Percentiles rank a stretch among this genome's conserved stretches.
These are phyloP conservation scores for Sarocladium kiliense DNA, from an alignment of 2,329 filamentous ascomycete species.

Conservation along the genomic window DNA sequence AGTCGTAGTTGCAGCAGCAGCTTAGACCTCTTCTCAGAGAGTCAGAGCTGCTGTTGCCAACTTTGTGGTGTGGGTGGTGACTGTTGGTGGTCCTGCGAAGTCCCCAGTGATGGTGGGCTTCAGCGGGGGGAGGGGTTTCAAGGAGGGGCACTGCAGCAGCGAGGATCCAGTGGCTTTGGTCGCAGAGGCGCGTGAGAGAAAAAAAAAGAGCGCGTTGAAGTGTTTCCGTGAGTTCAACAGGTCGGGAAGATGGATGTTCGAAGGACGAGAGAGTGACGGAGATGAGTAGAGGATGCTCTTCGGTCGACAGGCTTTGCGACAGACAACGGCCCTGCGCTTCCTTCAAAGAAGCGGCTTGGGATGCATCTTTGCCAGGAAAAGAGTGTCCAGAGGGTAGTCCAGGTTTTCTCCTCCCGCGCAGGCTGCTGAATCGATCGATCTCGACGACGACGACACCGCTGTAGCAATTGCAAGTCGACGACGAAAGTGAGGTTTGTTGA, in stretches of 20 bases:
- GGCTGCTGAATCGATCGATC: background rate
- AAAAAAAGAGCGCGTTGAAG: slow-evolving; percentile 4
- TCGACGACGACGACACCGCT: background rate
- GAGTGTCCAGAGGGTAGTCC: background rate
- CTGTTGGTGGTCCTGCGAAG: background rate
- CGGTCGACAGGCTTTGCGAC: background rate
- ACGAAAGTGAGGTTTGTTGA: background rate
- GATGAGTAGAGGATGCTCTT: background rate
- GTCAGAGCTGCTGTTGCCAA: background rate
- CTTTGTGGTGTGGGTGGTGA: background rate
- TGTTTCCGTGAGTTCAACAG: background rate
- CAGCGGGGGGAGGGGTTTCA: background rate
- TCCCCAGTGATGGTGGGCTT: background rate
- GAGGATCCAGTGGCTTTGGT: background rate
- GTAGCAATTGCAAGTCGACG: background rate
- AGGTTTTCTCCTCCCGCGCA: background rate
- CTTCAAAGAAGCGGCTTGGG: slow-evolving; percentile 2
- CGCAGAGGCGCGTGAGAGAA: background rate
- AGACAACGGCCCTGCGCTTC: slow-evolving; percentile 4
- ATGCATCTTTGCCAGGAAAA: slow-evolving; percentile 1
- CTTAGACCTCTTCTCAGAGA: background rate
- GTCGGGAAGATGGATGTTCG: background rate
- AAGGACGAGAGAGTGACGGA: background rate
- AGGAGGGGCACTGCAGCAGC: slow-evolving; percentile 5
- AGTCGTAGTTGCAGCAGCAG: slow-evolving; percentile 3